Percentiles rank a stretch among this genome's conserved stretches.
phyloP scores from a whole-genome alignment of 2,329 filamentous ascomycete genomes.

The Gaeumannomyces sp. region DNA sequence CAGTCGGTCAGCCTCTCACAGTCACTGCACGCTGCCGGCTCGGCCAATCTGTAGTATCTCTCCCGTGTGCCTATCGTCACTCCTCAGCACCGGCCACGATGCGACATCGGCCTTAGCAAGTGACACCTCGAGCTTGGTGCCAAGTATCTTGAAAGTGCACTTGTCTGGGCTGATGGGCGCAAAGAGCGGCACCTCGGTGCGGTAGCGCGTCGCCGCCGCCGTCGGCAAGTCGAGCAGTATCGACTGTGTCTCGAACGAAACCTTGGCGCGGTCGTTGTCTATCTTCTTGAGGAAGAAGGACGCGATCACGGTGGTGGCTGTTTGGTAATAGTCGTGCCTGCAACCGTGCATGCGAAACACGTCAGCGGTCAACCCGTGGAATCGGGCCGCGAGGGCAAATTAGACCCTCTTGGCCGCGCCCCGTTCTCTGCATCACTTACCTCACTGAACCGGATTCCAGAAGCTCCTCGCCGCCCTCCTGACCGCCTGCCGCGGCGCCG shows the following conservation, averaged over 20 bases:
- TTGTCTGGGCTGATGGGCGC: conserved; percentile 68
- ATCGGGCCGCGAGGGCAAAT: too few relatives aligned
- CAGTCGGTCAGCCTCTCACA: too few relatives aligned
- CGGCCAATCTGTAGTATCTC: conserved; percentile 88
- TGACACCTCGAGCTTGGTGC: conserved; percentile 80
- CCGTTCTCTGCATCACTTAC: conserved; percentile 35
- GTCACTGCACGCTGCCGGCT: conserved; percentile 46
- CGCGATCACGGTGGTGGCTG: conserved; percentile 73
- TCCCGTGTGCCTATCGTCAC: conserved; percentile 60
- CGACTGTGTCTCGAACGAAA: conserved; percentile 58
- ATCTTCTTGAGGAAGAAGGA: conserved; percentile 98
- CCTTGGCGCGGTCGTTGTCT: conserved; percentile 68
- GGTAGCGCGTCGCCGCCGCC: conserved; percentile 77
- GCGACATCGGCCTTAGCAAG: conserved; percentile 65
- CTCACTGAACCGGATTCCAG: conserved; percentile 61
- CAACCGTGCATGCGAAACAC: not conserved
- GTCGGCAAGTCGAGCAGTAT: conserved; percentile 81
- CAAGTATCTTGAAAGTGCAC: conserved; percentile 74
- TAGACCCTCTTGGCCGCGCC: too few relatives aligned
- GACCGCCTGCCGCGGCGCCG: conserved; percentile 23
- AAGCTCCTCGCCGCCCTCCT: conserved; percentile 78
- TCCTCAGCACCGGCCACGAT: conserved; percentile 80
- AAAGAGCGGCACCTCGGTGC: conserved; percentile 66
- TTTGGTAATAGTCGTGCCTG: conserved; percentile 93
- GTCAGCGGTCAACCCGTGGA: too few relatives aligned